Evolutionary conservation across 2,329 filamentous ascomycete species (phyloP).

Genomic region (Emergomyces orientalis): DNA sequence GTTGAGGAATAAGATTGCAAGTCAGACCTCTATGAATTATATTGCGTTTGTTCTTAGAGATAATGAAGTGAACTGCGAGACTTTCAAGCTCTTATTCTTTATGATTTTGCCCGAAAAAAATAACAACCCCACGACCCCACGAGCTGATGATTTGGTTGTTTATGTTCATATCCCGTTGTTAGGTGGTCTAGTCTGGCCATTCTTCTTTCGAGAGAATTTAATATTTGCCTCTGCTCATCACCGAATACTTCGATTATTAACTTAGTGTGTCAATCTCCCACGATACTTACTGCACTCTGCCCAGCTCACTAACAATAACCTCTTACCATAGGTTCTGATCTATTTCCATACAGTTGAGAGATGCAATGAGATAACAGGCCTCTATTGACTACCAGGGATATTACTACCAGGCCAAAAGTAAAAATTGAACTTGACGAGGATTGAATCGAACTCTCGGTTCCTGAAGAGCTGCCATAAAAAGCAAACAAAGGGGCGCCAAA

Average conservation of each 20-base stretch:
- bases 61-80: neutral
- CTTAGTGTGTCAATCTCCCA: neutral
- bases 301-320: neutral
- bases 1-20: neutral
- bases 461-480: neutral
- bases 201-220: neutral
- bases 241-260: neutral
- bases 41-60: neutral
- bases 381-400: neutral
- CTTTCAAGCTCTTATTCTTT: neutral
- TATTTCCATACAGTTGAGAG: no score
- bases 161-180: neutral
- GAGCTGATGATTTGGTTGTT: neutral
- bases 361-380: neutral
- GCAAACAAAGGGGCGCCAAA: neutral
- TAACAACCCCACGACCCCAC: neutral
- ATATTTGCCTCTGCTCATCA: neutral
- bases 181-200: neutral
- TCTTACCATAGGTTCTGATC: neutral
- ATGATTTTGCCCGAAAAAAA: neutral
- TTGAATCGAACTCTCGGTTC: neutral
- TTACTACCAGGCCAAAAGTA: neutral
- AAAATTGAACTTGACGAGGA: neutral
- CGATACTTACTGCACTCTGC: neutral
- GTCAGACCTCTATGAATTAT: neutral